Percentiles rank a stretch among this genome's conserved stretches.
Evolutionary conservation across 2,329 filamentous ascomycete species (phyloP).

Genomic region (Phoma sp.): DNA sequence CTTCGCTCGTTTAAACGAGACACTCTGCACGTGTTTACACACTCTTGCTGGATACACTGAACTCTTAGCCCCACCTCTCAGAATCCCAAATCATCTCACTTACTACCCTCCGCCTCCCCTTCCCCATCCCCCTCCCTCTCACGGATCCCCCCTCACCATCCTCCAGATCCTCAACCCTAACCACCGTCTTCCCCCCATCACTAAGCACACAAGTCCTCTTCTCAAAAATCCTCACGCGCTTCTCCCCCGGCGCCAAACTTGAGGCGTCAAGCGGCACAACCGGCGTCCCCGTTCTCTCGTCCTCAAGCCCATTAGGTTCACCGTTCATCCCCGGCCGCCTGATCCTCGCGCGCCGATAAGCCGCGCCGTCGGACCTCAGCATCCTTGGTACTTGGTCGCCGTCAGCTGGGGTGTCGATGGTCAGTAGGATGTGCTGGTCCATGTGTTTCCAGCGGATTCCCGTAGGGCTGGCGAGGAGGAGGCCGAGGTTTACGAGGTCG

Average conservation of each 20-base stretch:
- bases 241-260: neutral
- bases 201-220: neutral
- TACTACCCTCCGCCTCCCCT: neutral
- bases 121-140: neutral
- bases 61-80: neutral
- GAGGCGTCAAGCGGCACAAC: neutral
- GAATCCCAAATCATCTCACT: neutral
- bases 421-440: neutral
- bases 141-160: neutral
- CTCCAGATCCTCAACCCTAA: neutral
- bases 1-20: too few relatives aligned
- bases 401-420: too few relatives aligned
- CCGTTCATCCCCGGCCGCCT: neutral
- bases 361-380: neutral
- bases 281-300: neutral
- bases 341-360: neutral
- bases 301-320: neutral
- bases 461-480: neutral
- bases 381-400: neutral
- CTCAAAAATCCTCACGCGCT: neutral
- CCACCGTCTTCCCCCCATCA: neutral
- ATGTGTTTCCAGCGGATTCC: slow-evolving; percentile 1
- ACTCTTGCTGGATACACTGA: too few relatives aligned
- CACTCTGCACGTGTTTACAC: too few relatives aligned
- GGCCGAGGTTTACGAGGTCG: neutral